Base-by-base conservation (phyloP, 2,329 filamentous ascomycete genomes). In the Colletotrichum sp. region DNA sequence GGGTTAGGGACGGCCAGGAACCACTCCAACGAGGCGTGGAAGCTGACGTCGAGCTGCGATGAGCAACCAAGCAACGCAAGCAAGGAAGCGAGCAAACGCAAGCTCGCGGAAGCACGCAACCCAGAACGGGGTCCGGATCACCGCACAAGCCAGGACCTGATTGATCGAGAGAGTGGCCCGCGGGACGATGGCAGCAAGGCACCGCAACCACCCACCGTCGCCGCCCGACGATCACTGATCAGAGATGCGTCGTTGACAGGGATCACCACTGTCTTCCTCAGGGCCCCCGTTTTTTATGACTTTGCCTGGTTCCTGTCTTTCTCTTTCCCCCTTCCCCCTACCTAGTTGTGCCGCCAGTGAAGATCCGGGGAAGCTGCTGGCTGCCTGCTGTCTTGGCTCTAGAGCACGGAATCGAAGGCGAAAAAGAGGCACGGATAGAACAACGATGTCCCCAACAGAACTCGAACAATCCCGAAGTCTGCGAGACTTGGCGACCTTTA, bases 291-390 rank as follows among this genome's bases (percentile, higher is more conserved):
- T 57, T 67, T 67, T 64, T 34, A 24, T 52, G 44, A 13, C 39
- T 62, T 34, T 28, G 24, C 64, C 55, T 69, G 21, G 67, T 75
- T 75, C 62, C 69, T 72, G 69, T 72, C 52, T 39, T 32, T 63
- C 18, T 34, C 39, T 55, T 34, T 36, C 24, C 15, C 62, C 34
- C n/a, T 52, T 52, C 30, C 59, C 69, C n/a, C 52, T 62, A 60
- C 32, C 34, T 21, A 32, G 44, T 6, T 36, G 18, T 7, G 26
- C 49, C 69, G 72, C 67, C 72, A 63, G 28, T 55, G 72, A 72
- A 62, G 63, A 75, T 75, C 72, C 69, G 72, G 72, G 72, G 72
- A 75, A 75, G 69, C 69, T 75, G 63, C 12, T 68, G 68, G 63
- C 9, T 63, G 57, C 16, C 10, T 60, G 55, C 55, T 59, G 55